Evolutionary conservation across 805 yeast genomes (phyloP).

Genomic region (Hanseniaspora jakobsenii): DNA sequence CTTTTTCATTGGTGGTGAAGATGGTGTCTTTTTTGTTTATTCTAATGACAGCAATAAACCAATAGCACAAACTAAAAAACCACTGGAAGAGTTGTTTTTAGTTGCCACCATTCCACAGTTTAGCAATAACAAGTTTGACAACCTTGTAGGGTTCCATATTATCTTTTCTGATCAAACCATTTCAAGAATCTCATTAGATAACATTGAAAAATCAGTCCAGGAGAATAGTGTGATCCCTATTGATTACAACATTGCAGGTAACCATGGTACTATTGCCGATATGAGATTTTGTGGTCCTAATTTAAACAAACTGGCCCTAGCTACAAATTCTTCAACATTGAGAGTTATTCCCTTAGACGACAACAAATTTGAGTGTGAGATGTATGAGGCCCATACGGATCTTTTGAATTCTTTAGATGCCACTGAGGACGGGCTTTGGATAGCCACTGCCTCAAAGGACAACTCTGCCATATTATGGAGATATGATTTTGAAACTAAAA

Average conservation of each 20-base stretch:
- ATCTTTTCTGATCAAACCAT: slow-evolving; percentile 69
- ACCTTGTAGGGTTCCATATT: slow-evolving; percentile 33
- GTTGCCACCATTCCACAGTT: slow-evolving; percentile 42
- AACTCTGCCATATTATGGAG: slow-evolving; percentile 75
- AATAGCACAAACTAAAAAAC: slow-evolving; percentile 34
- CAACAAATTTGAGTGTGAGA: slow-evolving; percentile 45
- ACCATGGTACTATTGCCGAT: slow-evolving; percentile 92
- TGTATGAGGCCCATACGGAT: slow-evolving; percentile 76
- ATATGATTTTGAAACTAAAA: slow-evolving; percentile 35
- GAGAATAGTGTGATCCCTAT: slow-evolving; percentile 38
- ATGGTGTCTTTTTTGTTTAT: slow-evolving; percentile 58
- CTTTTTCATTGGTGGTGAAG: slow-evolving; percentile 67
- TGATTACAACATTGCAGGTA: slow-evolving; percentile 62
- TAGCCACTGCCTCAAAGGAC: slow-evolving; percentile 87
- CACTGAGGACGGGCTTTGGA: slow-evolving; percentile 72
- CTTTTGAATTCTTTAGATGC: slow-evolving; percentile 69
- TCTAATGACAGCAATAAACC: too few species aligned
- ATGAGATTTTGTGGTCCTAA: slow-evolving; percentile 62
- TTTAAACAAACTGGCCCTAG: slow-evolving; percentile 54
- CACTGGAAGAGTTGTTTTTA: slow-evolving; percentile 63
- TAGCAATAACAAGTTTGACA: slow-evolving; percentile 30
- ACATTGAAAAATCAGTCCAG: too few species aligned
- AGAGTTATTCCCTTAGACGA: slow-evolving; percentile 48
- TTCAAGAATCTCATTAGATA: slow-evolving; percentile 36
- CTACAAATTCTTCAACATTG: slow-evolving; percentile 85